Evolutionary conservation across 306 rosid species (phyloP).

Genomic region (Rubus idaeus): DNA sequence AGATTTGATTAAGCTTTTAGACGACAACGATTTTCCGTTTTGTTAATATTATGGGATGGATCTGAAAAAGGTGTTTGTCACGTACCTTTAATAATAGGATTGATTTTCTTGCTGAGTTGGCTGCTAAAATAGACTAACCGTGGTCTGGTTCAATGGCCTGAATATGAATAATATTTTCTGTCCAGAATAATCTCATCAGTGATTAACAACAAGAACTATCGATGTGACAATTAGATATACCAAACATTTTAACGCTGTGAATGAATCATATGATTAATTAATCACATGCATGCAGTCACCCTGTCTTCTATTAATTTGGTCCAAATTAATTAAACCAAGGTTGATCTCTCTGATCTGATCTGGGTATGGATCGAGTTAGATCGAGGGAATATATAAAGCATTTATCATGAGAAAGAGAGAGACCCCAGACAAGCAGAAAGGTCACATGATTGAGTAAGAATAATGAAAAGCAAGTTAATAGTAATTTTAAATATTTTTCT

Average conservation of each 20-base stretch:
- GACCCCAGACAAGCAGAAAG: background rate
- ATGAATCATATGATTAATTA: background rate
- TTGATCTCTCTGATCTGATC: background rate
- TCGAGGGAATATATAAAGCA: slow-evolving; percentile 43
- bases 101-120: slow-evolving; percentile 33
- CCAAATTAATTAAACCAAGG: background rate
- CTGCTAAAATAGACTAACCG: slow-evolving; percentile 35
- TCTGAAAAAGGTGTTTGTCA: slow-evolving; percentile 25
- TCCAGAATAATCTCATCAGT: background rate
- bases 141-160: slow-evolving; percentile 36
- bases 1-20: slow-evolving; percentile 27
- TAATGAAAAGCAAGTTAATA: slow-evolving; percentile 25
- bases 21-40: slow-evolving; percentile 27
- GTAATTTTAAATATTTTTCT: slow-evolving; percentile 9
- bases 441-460: slow-evolving; percentile 31
- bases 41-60: slow-evolving; percentile 25
- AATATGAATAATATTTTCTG: background rate
- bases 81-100: slow-evolving; percentile 22
- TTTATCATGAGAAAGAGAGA: slow-evolving; percentile 17
- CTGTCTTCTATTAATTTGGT: background rate
- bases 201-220: background rate
- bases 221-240: background rate
- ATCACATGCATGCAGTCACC: background rate
- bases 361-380: slow-evolving; percentile 31
- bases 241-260: background rate